Evolutionary conservation across 306 rosid species (phyloP).

Genomic region (Dryas drummondii): DNA sequence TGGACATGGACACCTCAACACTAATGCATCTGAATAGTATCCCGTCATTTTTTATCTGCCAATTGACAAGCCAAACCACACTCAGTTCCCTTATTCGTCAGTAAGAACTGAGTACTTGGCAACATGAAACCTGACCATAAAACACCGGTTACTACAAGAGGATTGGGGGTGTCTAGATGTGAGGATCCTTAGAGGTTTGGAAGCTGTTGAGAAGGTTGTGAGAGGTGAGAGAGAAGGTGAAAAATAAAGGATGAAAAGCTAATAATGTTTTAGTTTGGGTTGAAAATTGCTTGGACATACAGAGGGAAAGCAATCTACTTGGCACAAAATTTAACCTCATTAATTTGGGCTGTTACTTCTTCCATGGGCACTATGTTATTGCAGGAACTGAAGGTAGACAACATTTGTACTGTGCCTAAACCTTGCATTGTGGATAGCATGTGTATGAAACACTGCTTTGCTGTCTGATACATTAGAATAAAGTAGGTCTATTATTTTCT

Average conservation of each 20-base stretch:
- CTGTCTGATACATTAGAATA: too few species aligned
- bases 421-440: too few species aligned
- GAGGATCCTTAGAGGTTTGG: background rate
- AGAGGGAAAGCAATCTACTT: too few species aligned
- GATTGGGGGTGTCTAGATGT: too few species aligned
- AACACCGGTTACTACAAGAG: background rate
- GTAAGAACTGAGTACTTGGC: background rate
- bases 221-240: background rate
- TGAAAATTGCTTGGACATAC: too few species aligned
- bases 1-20: background rate
- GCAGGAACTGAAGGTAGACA: too few species aligned
- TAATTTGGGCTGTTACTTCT: too few species aligned
- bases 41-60: background rate
- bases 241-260: background rate
- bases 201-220: background rate
- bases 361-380: too few species aligned
- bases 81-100: background rate
- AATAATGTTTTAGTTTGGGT: background rate
- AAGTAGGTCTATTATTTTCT: too few species aligned
- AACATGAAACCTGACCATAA: background rate
- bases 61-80: background rate
- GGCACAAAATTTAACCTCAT: too few species aligned
- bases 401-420: too few species aligned
- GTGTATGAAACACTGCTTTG: too few species aligned
- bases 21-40: background rate